Evolutionary conservation across 176 grass and related monocot species (phyloP), one percentile per base, ranked within the genome.

Genomic region (Hordeum vulgare): DNA sequence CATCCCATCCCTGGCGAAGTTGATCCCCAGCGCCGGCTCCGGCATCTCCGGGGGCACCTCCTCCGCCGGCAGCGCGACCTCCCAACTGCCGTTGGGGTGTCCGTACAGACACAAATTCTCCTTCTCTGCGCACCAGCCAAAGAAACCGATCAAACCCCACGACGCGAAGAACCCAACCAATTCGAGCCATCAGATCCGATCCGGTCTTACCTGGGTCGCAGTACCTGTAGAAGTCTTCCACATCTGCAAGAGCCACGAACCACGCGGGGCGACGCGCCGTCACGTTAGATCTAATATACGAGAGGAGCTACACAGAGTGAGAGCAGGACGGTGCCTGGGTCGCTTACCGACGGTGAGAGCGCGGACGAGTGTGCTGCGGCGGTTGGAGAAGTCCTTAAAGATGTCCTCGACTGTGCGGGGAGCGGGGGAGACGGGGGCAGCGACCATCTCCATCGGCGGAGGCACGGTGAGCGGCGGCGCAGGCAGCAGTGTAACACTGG

Each of bases 1-100:
- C 89, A 91, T 91, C 42, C 89, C 89, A 27, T 91, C 89, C 85
- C 89, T 77, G 28, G 89, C 85, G 66, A 91, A 91, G 72, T 91
- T 91, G 77, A 91, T 91, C 35, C 85, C 89, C 3, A 91, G 72
- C 53, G 89, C 85, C 54, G 89, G 89, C 57, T 91, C 89, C 24
- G 85, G 85, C 54, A 91, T 66, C 77, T 91, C 85, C 71, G 85
- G 89, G 33, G 89, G 89, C 45, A 91, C 85, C 73, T 91, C 89
- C 85, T 91, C 89, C 35, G 82, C 89, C 17, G 89, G 89, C 14
- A 88, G 72, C 70, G 78, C 61, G 27, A 91, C 89, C 85, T 85
- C 85, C 89, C 85, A 91, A 56, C 63, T 17, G 14, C 85, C 82
- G 56, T 78, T 85, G 5, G 85, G 45, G 64, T 79, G 78, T 8